Evolutionary conservation across 2,329 filamentous ascomycete genomes (phyloP).

Genomic region (Nannizzia gypsea): DNA sequence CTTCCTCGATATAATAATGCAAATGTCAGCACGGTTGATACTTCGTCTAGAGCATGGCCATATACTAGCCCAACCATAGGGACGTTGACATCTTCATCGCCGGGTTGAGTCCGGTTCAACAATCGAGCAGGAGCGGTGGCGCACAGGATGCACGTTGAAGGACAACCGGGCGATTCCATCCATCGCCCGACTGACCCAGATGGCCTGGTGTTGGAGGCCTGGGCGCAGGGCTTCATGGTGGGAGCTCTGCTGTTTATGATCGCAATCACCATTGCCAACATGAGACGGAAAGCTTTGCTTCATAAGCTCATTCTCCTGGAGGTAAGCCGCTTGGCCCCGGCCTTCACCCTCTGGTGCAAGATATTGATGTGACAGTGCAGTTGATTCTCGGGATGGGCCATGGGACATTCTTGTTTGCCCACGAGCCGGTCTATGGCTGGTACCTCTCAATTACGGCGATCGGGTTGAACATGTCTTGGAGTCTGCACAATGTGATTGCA

Average conservation of each 20-base stretch:
- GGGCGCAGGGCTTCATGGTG: slow-evolving; percentile 40
- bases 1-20: not conserved
- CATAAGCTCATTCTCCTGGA: slow-evolving; percentile 42
- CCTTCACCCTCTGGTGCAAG: not conserved
- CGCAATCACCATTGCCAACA: slow-evolving; percentile 39
- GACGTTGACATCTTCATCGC: not conserved
- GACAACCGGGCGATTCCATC: not conserved
- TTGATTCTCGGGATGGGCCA: slow-evolving; percentile 46
- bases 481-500: slow-evolving; percentile 53
- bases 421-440: slow-evolving; percentile 48
- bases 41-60: not conserved
- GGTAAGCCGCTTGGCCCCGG: slow-evolving; percentile 20
- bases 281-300: slow-evolving; percentile 37
- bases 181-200: slow-evolving; percentile 19
- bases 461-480: slow-evolving; percentile 51
- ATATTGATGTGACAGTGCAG: slow-evolving; percentile 21
- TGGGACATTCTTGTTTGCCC: slow-evolving; percentile 49
- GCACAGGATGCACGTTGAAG: not conserved
- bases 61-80: not conserved
- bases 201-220: slow-evolving; percentile 34
- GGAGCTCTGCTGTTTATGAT: slow-evolving; percentile 40
- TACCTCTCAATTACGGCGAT: slow-evolving; percentile 51
- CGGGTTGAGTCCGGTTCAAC: not conserved
- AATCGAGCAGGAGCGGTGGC: not conserved
- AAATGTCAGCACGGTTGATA: not conserved